phyloP scores from a whole-genome alignment of 805 yeast genomes.

The Cyberlindnera mycetangii region DNA sequence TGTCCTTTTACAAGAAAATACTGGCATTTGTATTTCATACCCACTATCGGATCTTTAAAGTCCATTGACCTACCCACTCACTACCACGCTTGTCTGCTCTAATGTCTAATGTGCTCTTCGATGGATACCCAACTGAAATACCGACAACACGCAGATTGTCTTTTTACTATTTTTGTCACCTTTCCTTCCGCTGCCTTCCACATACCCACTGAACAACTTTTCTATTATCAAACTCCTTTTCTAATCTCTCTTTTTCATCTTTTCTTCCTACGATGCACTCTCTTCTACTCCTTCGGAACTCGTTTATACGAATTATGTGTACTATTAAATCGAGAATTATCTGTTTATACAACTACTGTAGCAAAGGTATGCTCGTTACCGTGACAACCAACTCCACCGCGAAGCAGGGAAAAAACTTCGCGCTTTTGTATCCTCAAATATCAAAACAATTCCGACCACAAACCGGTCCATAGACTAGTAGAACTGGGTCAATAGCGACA shows the following conservation, averaged over 20 bases:
- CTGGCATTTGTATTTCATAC: no score
- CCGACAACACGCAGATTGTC: neutral
- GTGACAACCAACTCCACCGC: no score
- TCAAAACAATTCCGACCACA: constrained; percentile 9
- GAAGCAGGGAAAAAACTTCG: neutral
- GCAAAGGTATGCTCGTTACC: no score
- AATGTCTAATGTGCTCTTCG: constrained; percentile 3
- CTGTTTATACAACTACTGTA: no score
- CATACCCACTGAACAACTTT: neutral
- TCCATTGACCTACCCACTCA: neutral
- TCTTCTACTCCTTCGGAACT: neutral
- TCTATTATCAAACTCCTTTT: no score
- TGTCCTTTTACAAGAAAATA: neutral
- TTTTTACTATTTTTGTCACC: neutral
- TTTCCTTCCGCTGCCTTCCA: neutral
- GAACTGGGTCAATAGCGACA: neutral
- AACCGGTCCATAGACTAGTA: neutral
- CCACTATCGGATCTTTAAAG: no score
- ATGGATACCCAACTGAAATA: no score
- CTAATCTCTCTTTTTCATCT: neutral
- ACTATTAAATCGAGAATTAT: constrained; percentile 1
- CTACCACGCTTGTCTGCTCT: neutral
- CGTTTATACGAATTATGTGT: neutral
- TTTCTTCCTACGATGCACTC: constrained; percentile 1
- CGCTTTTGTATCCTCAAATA: neutral